Conservation (phyloP, 1,139 yeast species). For the Nakaseomyces kungkrabaensis region DNA sequence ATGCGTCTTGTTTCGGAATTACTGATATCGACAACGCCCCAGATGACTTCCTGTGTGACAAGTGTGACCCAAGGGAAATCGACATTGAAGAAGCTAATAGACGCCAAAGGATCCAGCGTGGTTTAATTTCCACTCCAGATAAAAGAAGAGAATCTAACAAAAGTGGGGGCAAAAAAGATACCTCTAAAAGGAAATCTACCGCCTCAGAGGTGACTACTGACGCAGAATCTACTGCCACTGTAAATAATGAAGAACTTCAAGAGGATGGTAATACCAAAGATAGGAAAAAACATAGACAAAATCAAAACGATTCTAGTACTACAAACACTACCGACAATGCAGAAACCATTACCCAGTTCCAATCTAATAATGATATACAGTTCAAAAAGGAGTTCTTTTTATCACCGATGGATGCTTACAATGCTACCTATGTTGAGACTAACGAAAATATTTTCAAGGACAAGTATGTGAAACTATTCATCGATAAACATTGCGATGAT, state of each 20-base stretch:
- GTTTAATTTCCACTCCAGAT: slow-evolving; percentile 20
- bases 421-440: slow-evolving; percentile 42
- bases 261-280: slow-evolving; percentile 13
- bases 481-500: slow-evolving; percentile 24
- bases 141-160: slow-evolving; percentile 10
- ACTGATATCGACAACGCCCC: slow-evolving; percentile 66
- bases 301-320: slow-evolving; percentile 2
- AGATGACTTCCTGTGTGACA: slow-evolving; percentile 72
- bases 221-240: slow-evolving; percentile 20
- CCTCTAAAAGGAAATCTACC: slow-evolving; percentile 13
- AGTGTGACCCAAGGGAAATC: slow-evolving; percentile 59
- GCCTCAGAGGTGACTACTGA: neutral
- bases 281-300: slow-evolving; percentile 7
- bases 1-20: slow-evolving; percentile 79
- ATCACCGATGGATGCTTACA: slow-evolving; percentile 37
- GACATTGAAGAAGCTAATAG: slow-evolving; percentile 40
- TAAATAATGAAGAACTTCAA: neutral
- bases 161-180: slow-evolving; percentile 1
- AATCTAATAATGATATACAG: slow-evolving; percentile 10
- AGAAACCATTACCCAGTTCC: neutral
- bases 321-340: neutral
- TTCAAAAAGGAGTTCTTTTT: slow-evolving; percentile 27
- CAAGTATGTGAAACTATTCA: slow-evolving; percentile 23
- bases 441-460: slow-evolving; percentile 41
- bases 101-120: slow-evolving; percentile 36